Evolutionary conservation across 2,329 filamentous ascomycete genomes (phyloP).

Genomic region (Seiridium cupressi): DNA sequence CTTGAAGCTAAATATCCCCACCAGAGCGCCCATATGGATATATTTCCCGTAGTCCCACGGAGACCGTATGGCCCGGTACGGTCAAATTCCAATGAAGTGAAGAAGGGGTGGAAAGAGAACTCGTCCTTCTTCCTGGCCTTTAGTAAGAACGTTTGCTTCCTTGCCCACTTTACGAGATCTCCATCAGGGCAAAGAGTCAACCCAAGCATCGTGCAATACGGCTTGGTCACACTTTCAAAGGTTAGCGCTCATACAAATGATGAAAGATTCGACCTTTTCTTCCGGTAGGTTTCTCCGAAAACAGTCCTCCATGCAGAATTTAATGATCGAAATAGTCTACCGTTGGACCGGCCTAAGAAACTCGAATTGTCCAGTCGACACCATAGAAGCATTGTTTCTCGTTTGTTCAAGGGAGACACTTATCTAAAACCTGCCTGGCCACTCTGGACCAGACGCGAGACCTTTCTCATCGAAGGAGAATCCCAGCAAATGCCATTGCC

Average conservation of each 20-base stretch:
- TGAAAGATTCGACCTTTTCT: conserved; percentile 54
- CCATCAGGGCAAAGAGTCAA: conserved; percentile 44
- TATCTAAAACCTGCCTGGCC: conserved; percentile 59
- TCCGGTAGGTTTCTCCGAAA: conserved; percentile 40
- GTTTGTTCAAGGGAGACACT: conserved; percentile 52
- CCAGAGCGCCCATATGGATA: conserved; percentile 34
- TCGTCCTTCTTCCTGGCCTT: conserved; percentile 54
- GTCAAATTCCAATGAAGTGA: conserved; percentile 38
- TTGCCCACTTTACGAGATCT: conserved; percentile 49
- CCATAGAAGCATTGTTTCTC: conserved; percentile 53
- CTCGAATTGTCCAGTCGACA: conserved; percentile 53
- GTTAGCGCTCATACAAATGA: conserved; percentile 52
- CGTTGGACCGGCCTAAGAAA: conserved; percentile 40
- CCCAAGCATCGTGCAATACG: conserved; percentile 47
- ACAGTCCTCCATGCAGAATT: neutral
- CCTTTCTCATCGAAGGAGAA: conserved; percentile 52
- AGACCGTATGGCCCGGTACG: conserved; percentile 38
- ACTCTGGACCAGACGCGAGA: conserved; percentile 49
- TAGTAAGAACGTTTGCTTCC: conserved; percentile 50
- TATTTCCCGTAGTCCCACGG: conserved; percentile 53
- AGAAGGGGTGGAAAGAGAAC: conserved; percentile 45
- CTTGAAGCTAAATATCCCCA: conserved; percentile 43
- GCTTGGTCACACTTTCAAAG: conserved; percentile 49
- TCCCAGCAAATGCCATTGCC: conserved; percentile 52
- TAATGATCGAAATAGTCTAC: conserved; percentile 29